Evolutionary conservation across 2,329 filamentous ascomycete genomes (phyloP).

Genomic region (Aaosphaeria pasadenensis): DNA sequence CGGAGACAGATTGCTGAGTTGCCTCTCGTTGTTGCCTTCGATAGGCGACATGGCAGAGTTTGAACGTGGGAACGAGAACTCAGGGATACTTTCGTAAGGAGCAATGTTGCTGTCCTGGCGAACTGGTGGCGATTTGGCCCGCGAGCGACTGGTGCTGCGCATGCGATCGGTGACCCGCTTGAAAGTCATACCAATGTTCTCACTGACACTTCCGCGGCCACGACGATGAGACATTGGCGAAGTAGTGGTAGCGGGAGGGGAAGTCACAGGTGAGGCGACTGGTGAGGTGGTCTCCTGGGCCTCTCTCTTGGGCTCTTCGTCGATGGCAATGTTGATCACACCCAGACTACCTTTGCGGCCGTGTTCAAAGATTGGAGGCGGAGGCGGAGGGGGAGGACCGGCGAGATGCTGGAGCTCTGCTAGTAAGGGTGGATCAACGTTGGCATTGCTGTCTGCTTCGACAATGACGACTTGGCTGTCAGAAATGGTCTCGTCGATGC

Average conservation of each 20-base stretch:
- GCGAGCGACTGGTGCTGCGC: constrained; percentile 55
- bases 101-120: constrained; percentile 23
- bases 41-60: constrained; percentile 24
- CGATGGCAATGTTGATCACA: constrained; percentile 47
- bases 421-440: constrained; percentile 49
- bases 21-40: constrained; percentile 25
- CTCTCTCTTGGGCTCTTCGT: constrained; percentile 33
- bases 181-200: constrained; percentile 52
- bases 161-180: constrained; percentile 55
- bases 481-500: constrained; percentile 55
- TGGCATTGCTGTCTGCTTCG: constrained; percentile 33
- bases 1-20: constrained; percentile 30
- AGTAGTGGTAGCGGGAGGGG: constrained; percentile 21
- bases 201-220: constrained; percentile 55
- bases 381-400: constrained; percentile 51
- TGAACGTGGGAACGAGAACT: constrained; percentile 25
- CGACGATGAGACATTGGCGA: constrained; percentile 48
- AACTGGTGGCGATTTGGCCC: constrained; percentile 47
- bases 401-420: constrained; percentile 62
- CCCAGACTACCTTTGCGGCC: constrained; percentile 26
- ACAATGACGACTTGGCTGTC: constrained; percentile 44
- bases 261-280: constrained; percentile 21
- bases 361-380: constrained; percentile 35
- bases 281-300: constrained; percentile 14
- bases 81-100: constrained; percentile 45